Evolutionary conservation across 805 yeast species (phyloP).

Genomic region (Spathaspora passalidarum): DNA sequence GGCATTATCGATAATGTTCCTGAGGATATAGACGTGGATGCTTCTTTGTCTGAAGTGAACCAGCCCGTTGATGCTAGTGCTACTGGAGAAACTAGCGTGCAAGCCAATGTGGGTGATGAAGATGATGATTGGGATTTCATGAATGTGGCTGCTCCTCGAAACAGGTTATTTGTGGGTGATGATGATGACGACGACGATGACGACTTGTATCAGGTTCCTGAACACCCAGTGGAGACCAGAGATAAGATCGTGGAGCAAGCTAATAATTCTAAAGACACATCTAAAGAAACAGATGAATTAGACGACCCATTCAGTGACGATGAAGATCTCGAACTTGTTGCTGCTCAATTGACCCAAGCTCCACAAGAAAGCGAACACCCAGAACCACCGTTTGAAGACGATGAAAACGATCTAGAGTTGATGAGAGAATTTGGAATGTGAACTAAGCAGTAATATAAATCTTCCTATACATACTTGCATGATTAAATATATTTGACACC

Average conservation of each 20-base stretch:
- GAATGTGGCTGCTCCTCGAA: constrained; percentile 11
- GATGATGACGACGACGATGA: constrained; percentile 15
- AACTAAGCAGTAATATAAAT: constrained; percentile 31
- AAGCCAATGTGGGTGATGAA: constrained; percentile 13
- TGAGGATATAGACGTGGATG: not conserved
- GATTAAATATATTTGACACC: constrained; percentile 45
- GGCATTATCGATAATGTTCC: constrained; percentile 36
- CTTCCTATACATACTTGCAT: constrained; percentile 47
- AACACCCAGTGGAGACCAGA: not conserved
- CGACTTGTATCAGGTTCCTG: constrained; percentile 4
- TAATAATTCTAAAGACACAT: not conserved
- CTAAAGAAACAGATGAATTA: constrained; percentile 3
- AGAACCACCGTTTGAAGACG: constrained; percentile 5
- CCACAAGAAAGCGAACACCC: not conserved
- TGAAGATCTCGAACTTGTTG: constrained; percentile 12
- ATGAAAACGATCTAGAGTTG: constrained; percentile 31
- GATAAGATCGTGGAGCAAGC: not conserved
- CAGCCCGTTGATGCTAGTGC: constrained; percentile 1
- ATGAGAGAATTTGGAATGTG: constrained; percentile 38
- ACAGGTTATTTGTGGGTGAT: constrained; percentile 28
- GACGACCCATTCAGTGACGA: constrained; percentile 26
- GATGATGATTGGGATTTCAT: constrained; percentile 31
- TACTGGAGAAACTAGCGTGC: not conserved
- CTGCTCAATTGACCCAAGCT: no score
- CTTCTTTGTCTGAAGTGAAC: no score